A percentile compares a stretch with the other conserved stretches of the same genome.
Conservation (phyloP, 441 rosid species). For the Erodium moschatum region DNA sequence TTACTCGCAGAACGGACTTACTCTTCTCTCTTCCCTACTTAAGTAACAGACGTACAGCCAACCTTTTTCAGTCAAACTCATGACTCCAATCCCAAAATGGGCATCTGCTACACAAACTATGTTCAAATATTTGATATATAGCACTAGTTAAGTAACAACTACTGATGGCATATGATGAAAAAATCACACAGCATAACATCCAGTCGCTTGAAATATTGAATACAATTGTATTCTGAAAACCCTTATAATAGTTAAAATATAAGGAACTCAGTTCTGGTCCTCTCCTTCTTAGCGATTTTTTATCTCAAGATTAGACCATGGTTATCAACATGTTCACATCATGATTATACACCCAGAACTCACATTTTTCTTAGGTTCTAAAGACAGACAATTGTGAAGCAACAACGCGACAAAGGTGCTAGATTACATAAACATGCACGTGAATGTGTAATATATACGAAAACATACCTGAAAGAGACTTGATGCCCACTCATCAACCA, state of each 20-base stretch:
- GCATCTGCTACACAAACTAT: not conserved
- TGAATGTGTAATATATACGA: not conserved
- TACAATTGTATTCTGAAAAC: too few relatives aligned
- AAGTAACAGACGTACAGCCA: too few relatives aligned
- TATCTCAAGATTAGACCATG: not conserved
- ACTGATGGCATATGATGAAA: not conserved
- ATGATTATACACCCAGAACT: not conserved
- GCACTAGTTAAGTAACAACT: not conserved
- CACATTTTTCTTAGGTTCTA: not conserved
- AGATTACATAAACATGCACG: not conserved
- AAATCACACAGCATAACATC: not conserved
- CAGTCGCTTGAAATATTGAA: too few relatives aligned
- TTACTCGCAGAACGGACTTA: too few relatives aligned
- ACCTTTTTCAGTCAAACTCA: not conserved
- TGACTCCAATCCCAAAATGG: not conserved
- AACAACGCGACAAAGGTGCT: not conserved
- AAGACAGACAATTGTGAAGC: not conserved
- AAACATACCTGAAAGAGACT: conserved; percentile 73
- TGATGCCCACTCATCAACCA: conserved; percentile 93
- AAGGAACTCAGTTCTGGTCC: too few relatives aligned
- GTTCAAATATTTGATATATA: too few relatives aligned
- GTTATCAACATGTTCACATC: not conserved
- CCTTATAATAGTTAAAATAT: too few relatives aligned
- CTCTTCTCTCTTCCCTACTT: too few relatives aligned
- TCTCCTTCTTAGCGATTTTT: not conserved